Evolutionary conservation across 805 yeast genomes (phyloP).

Genomic region (Hanseniaspora nectarophila): DNA sequence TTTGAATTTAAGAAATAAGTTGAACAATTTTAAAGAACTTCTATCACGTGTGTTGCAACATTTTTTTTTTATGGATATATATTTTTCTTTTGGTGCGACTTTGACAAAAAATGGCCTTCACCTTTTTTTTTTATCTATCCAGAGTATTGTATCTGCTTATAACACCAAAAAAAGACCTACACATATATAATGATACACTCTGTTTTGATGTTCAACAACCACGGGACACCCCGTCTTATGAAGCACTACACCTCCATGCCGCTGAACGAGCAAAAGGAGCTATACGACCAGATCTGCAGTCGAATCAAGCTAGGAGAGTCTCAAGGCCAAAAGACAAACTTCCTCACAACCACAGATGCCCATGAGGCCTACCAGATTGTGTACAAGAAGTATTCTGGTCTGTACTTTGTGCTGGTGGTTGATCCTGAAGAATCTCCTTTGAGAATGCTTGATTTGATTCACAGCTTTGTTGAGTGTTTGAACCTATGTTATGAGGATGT

Average conservation of each 20-base stretch:
- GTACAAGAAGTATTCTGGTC: constrained; percentile 86
- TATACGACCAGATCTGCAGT: constrained; percentile 5
- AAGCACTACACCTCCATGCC: constrained; percentile 81
- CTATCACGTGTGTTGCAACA: not conserved
- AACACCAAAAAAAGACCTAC: not conserved
- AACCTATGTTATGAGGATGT: constrained; percentile 90
- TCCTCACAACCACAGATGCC: constrained; percentile 28
- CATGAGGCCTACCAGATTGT: constrained; percentile 76
- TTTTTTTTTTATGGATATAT: too few relatives aligned
- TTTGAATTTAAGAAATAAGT: too few relatives aligned
- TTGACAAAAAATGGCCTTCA: too few relatives aligned
- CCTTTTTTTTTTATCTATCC: not conserved
- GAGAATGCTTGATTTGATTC: constrained; percentile 86
- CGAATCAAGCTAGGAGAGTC: constrained; percentile 4
- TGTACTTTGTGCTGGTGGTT: constrained; percentile 90
- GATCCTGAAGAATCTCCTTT: constrained; percentile 92
- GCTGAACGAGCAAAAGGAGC: constrained; percentile 1
- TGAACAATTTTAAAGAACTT: too few relatives aligned
- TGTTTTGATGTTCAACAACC: constrained; percentile 74
- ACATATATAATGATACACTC: constrained; percentile 55
- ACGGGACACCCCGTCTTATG: constrained; percentile 77
- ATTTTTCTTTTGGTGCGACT: too few relatives aligned
- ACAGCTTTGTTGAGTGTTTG: constrained; percentile 89
- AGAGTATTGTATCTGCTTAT: too few relatives aligned
- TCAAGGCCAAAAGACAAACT: constrained; percentile 28